Evolutionary conservation across 345 rosid genomes (phyloP).

Genomic region (Noccaea caerulescens): DNA sequence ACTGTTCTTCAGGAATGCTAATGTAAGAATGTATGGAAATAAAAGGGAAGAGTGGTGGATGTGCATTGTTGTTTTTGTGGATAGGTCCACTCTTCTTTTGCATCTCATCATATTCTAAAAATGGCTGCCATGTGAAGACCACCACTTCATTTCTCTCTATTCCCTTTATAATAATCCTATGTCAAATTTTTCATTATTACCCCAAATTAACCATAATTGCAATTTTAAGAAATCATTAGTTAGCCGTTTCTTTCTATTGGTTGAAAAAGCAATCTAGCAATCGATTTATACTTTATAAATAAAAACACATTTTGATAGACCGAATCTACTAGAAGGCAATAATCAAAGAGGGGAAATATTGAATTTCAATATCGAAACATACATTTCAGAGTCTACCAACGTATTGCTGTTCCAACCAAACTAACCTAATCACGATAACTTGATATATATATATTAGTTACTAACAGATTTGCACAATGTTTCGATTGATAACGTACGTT

Average conservation of each 20-base stretch:
- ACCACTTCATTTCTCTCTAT: conserved; percentile 22
- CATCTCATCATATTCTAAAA: conserved; percentile 40
- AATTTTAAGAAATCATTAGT: conserved; percentile 24
- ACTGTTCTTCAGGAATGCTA: not conserved
- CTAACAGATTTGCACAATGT: not conserved
- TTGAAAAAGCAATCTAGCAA: not conserved
- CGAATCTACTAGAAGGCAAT: not conserved
- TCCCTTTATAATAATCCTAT: conserved; percentile 26
- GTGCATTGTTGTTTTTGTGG: conserved; percentile 30
- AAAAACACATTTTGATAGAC: not conserved
- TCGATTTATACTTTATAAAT: not conserved
- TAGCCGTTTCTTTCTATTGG: conserved; percentile 31
- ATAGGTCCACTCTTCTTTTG: conserved; percentile 33
- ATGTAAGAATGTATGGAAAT: conserved; percentile 2
- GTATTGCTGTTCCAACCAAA: not conserved
- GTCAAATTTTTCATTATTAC: conserved; percentile 25
- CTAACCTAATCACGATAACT: too few species aligned
- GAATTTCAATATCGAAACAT: not conserved
- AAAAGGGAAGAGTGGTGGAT: conserved; percentile 23
- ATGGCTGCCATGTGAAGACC: conserved; percentile 43
- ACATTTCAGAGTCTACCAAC: not conserved
- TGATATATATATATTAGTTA: too few species aligned
- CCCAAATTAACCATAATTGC: conserved; percentile 32
- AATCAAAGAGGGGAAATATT: not conserved
- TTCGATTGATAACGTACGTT: not conserved